Percentiles rank a stretch among this genome's conserved stretches.
Evolutionary conservation across 495 filamentous ascomycete genomes (phyloP).

Genomic region (Thozetella sp.): DNA sequence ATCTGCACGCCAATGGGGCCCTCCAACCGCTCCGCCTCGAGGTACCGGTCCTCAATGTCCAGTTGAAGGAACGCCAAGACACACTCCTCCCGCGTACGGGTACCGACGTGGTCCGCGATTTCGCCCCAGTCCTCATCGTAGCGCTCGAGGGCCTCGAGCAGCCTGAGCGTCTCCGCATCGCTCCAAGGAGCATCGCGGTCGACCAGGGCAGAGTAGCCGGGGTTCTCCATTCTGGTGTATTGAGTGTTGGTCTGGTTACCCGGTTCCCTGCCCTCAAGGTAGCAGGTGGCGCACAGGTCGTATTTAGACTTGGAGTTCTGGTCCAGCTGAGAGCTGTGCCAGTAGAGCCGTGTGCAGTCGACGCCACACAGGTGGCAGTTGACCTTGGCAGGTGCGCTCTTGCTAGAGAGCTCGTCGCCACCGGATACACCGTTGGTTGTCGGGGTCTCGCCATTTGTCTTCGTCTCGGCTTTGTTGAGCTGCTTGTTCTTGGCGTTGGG

Average conservation of each 20-base stretch:
- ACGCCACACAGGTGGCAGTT: conserved; percentile 90
- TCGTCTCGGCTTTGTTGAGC: conserved; percentile 51
- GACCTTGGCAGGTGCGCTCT: conserved; percentile 55
- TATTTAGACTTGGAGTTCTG: conserved; percentile 66
- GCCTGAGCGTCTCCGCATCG: conserved; percentile 79
- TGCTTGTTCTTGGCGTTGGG: conserved; percentile 84
- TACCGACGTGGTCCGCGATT: conserved; percentile 88
- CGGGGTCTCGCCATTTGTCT: conserved; percentile 73
- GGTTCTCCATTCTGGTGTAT: conserved; percentile 87
- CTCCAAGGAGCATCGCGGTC: conserved; percentile 88
- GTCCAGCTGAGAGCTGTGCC: conserved; percentile 74
- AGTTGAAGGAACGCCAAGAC: conserved; percentile 92
- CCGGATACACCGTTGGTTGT: conserved; percentile 58
- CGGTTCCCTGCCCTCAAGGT: conserved; percentile 78
- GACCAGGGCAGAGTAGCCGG: conserved; percentile 68
- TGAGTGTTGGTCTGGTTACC: conserved; percentile 68
- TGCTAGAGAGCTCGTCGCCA: conserved; percentile 56
- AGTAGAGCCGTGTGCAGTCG: conserved; percentile 90
- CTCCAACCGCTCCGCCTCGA: conserved; percentile 70
- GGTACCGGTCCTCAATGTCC: conserved; percentile 87
- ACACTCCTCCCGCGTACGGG: conserved; percentile 92
- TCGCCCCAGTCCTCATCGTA: conserved; percentile 95
- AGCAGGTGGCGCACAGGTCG: conserved; percentile 89
- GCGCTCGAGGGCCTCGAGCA: conserved; percentile 87
- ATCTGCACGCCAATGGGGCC: conserved; percentile 61